These are phyloP conservation scores for Boletus subparvulus DNA, from an alignment of 768 basidiomycete species.

Conservation along the genomic window DNA sequence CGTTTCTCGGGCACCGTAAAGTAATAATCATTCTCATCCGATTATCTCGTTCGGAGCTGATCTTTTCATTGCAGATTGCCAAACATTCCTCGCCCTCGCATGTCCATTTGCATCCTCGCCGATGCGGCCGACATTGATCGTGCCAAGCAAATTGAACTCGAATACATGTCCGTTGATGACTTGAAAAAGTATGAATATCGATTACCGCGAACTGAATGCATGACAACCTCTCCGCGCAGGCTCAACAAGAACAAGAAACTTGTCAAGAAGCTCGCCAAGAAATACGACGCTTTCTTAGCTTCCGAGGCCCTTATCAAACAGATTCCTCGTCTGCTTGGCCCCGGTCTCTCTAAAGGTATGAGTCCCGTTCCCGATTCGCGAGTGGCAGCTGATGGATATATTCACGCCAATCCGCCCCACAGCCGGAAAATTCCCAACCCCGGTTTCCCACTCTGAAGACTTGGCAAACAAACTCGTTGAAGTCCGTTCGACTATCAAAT, in stretches of 20 bases:
- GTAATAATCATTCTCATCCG: conserved; percentile 41
- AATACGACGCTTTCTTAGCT: conserved; percentile 97
- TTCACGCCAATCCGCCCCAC: background rate
- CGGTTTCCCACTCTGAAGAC: conserved; percentile 91
- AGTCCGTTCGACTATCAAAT: conserved; percentile 99
- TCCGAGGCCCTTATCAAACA: conserved; percentile 99
- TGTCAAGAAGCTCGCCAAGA: conserved; percentile 99
- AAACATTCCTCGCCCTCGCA: conserved; percentile 95
- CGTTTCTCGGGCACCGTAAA: conserved; percentile 99
- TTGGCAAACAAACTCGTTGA: conserved; percentile 86
- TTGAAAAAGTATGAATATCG: conserved; percentile 83
- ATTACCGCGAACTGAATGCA: background rate
- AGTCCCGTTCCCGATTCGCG: background rate
- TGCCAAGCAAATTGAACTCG: conserved; percentile 95
- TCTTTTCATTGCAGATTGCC: conserved; percentile 62
- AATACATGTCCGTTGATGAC: conserved; percentile 99
- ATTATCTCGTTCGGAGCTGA: background rate
- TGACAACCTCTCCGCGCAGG: conserved; percentile 40
- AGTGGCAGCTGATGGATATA: background rate
- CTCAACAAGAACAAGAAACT: conserved; percentile 99
- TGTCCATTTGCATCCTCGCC: conserved; percentile 99
- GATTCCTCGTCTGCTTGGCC: conserved; percentile 98
- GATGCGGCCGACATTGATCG: conserved; percentile 99
- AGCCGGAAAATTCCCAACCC: conserved; percentile 99
- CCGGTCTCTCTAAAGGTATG: conserved; percentile 96